Evolutionary conservation across 2,329 filamentous ascomycete genomes (phyloP).

Genomic region (Fusarium sp.): DNA sequence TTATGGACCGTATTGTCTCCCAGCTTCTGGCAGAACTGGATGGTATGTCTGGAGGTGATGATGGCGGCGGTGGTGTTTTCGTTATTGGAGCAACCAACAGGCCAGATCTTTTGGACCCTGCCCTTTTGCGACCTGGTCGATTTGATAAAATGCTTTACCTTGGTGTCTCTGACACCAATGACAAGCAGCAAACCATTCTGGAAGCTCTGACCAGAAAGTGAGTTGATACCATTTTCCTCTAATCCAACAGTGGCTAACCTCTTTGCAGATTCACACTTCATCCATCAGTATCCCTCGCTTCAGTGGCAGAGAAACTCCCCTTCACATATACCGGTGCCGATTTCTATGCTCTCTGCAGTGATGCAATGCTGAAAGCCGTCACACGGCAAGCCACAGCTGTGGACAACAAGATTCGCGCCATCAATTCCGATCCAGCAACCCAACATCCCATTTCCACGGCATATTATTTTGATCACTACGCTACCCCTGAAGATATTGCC

Average conservation of each 20-base stretch:
- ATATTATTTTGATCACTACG: conserved; percentile 95
- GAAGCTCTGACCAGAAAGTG: conserved; percentile 95
- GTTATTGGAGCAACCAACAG: conserved; percentile 97
- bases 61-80: conserved; percentile 87
- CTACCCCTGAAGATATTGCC: conserved; percentile 81
- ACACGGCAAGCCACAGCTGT: conserved; percentile 87
- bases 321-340: conserved; percentile 98
- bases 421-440: conserved; percentile 64
- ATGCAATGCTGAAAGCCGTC: conserved; percentile 98
- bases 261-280: conserved; percentile 81
- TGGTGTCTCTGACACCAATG: conserved; percentile 94
- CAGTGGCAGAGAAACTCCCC: conserved; percentile 80
- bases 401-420: conserved; percentile 79
- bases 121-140: conserved; percentile 85
- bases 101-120: conserved; percentile 91
- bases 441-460: conserved; percentile 76
- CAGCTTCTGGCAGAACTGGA: conserved; percentile 95
- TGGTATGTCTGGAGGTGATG: conserved; percentile 94
- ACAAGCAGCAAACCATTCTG: conserved; percentile 94
- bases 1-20: conserved; percentile 97
- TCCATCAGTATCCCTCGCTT: conserved; percentile 77
- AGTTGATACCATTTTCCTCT: conserved; percentile 48
- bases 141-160: conserved; percentile 99
- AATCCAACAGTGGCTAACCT: conserved; percentile 5
- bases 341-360: conserved; percentile 95